Percentiles rank a stretch among this genome's conserved stretches.
Conservation (phyloP, 1,284 basidiomycete genomes). For the Lignosus rhinocerotis region DNA sequence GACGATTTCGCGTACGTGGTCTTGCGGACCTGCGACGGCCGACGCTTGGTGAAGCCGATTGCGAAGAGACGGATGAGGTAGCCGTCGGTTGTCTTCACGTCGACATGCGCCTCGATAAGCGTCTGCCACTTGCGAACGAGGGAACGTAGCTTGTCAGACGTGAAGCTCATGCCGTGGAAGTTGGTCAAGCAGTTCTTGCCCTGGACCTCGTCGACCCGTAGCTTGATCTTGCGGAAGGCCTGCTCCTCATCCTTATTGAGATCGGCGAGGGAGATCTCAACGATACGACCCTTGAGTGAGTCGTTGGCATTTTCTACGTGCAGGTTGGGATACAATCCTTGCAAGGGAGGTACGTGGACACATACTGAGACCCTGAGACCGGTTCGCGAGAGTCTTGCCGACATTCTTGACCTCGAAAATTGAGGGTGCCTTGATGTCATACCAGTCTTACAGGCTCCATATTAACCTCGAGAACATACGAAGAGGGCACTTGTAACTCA, state of each 20-base stretch:
- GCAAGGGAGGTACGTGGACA: conserved; percentile 26
- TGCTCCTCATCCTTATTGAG: conserved; percentile 99
- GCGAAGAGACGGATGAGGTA: conserved; percentile 99
- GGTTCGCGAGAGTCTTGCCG: conserved; percentile 99
- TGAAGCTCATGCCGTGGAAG: conserved; percentile 99
- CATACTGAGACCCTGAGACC: conserved; percentile 96
- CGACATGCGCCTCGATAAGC: conserved; percentile 97
- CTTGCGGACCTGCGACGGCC: conserved; percentile 97
- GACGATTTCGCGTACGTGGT: conserved; percentile 97
- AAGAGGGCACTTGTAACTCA: conserved; percentile 34
- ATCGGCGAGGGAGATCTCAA: conserved; percentile 97
- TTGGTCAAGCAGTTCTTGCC: conserved; percentile 99
- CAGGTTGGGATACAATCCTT: conserved; percentile 4
- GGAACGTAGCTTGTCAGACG: conserved; percentile 99
- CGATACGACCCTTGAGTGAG: conserved; percentile 95
- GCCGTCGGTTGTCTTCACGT: conserved; percentile 99
- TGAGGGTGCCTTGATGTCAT: conserved; percentile 98
- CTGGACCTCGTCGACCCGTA: conserved; percentile 96
- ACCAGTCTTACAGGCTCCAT: conserved; percentile 76
- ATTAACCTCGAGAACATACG: neutral
- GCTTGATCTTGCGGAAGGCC: conserved; percentile 99
- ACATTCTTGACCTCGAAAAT: conserved; percentile 97
- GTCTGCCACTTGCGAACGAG: conserved; percentile 99
- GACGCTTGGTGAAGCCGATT: conserved; percentile 98
- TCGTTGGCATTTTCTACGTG: conserved; percentile 94